Evolutionary conservation across 768 basidiomycete genomes (phyloP).

Genomic region (Russula sp.): DNA sequence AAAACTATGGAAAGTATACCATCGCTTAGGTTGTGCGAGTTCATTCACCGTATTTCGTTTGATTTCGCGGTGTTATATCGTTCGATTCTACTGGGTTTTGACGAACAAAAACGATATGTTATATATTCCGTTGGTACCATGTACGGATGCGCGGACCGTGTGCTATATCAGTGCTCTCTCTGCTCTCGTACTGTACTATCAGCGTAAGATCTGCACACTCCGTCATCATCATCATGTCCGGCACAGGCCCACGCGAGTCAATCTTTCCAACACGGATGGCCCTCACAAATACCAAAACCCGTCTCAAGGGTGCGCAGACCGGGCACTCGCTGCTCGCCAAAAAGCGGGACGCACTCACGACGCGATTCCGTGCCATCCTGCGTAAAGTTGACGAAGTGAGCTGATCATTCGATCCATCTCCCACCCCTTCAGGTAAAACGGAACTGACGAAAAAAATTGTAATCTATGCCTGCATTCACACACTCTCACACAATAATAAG

Average conservation of each 20-base stretch:
- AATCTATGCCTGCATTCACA: neutral
- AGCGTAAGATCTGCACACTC: neutral
- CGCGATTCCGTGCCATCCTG: constrained; percentile 90
- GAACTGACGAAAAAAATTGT: neutral
- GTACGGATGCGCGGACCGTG: constrained; percentile 12
- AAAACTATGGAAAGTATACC: constrained; percentile 89
- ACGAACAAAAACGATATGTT: neutral
- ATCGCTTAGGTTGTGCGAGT: constrained; percentile 45
- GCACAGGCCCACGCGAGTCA: constrained; percentile 85
- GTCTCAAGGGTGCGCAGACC: constrained; percentile 89
- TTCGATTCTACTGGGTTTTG: neutral
- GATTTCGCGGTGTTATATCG: neutral
- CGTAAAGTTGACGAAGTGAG: constrained; percentile 95
- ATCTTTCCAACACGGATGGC: constrained; percentile 98
- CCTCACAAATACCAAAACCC: constrained; percentile 85
- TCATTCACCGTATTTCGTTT: neutral
- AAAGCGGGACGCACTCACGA: constrained; percentile 96
- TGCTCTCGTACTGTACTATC: neutral
- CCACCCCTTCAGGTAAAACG: neutral
- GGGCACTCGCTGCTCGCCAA: constrained; percentile 95
- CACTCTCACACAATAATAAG: constrained; percentile 41
- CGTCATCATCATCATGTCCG: constrained; percentile 62
- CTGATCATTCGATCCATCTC: neutral
- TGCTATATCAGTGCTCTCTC: neutral
- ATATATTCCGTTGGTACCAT: too few relatives aligned